Evolutionary conservation across 208 protist species (phyloP).

Genomic region (Acanthamoeba lenticulata): DNA sequence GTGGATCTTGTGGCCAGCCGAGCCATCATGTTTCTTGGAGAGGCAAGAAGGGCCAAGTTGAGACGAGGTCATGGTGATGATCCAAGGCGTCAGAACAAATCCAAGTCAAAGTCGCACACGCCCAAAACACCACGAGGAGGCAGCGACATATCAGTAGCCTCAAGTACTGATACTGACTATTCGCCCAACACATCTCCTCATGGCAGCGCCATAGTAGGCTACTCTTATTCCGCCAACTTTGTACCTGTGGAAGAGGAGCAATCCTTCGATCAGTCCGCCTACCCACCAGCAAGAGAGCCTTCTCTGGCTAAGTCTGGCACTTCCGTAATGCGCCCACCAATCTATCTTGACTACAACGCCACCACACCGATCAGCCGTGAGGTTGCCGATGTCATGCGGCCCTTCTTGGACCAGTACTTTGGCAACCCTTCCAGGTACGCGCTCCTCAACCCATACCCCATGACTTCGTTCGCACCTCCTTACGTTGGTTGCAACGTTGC

Average conservation of each 20-base stretch:
- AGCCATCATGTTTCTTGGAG: not conserved
- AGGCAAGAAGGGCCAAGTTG: not conserved
- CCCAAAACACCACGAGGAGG: not conserved
- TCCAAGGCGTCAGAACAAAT: not conserved
- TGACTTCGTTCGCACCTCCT: constrained; percentile 78
- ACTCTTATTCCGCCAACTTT: not conserved
- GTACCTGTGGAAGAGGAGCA: not conserved
- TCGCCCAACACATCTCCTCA: not conserved
- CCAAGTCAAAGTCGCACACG: not conserved
- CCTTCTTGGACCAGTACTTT: constrained; percentile 59
- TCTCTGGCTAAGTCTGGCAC: not conserved
- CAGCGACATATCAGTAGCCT: not conserved
- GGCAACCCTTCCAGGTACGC: constrained; percentile 41
- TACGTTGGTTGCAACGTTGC: not conserved
- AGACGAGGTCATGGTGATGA: not conserved
- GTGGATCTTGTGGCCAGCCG: too few relatives aligned
- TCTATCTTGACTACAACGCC: constrained; percentile 95
- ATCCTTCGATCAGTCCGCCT: not conserved
- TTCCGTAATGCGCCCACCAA: constrained; percentile 71
- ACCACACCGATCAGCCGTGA: constrained; percentile 92
- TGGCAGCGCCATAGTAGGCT: not conserved
- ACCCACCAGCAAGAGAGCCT: not conserved
- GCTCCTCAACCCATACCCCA: not conserved
- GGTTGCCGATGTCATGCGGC: constrained; percentile 75
- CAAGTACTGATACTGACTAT: not conserved